A percentile compares a stretch with the other conserved stretches of the same genome.
phyloP scores from a whole-genome alignment of 345 rosid species.

The Aquilaria yunnanensis region DNA sequence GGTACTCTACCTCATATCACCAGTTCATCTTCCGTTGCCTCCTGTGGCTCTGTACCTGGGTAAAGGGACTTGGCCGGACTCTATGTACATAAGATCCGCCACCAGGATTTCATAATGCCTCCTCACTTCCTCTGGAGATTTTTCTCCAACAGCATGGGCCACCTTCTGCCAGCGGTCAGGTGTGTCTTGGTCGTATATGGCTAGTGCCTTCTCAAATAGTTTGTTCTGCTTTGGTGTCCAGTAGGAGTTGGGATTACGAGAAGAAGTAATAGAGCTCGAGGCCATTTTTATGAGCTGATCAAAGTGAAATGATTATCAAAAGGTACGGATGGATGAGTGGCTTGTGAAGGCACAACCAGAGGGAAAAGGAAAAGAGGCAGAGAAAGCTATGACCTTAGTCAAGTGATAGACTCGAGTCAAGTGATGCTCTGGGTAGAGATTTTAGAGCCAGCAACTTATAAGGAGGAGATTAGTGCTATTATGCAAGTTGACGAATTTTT shows the following conservation, averaged over 20 bases:
- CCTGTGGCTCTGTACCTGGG: slow-evolving; percentile 49
- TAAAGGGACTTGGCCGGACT: slow-evolving; percentile 58
- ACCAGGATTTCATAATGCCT: slow-evolving; percentile 83
- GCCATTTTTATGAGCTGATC: slow-evolving; percentile 24
- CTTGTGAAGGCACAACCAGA: neutral
- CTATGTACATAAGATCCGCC: slow-evolving; percentile 62
- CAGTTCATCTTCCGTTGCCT: slow-evolving; percentile 27
- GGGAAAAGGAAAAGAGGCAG: slow-evolving; percentile 9
- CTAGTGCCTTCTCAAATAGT: slow-evolving; percentile 83
- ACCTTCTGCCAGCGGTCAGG: slow-evolving; percentile 96
- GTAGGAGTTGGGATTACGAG: slow-evolving; percentile 38
- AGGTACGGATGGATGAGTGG: slow-evolving; percentile 3
- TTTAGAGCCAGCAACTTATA: slow-evolving; percentile 37
- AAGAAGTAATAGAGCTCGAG: slow-evolving; percentile 35
- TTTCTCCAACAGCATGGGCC: slow-evolving; percentile 69
- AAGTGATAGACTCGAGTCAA: slow-evolving; percentile 34
- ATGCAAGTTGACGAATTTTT: slow-evolving; percentile 38
- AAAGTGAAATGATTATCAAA: neutral
- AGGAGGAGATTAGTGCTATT: slow-evolving; percentile 22
- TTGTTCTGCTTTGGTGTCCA: slow-evolving; percentile 85
- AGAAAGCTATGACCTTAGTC: slow-evolving; percentile 15
- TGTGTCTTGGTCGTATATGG: slow-evolving; percentile 69
- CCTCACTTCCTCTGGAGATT: slow-evolving; percentile 77
- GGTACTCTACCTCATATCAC: slow-evolving; percentile 31
- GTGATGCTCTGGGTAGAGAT: slow-evolving; percentile 30